Conservation (phyloP, 352 stramenopile genomes). For the Globisporangium alternatum region DNA sequence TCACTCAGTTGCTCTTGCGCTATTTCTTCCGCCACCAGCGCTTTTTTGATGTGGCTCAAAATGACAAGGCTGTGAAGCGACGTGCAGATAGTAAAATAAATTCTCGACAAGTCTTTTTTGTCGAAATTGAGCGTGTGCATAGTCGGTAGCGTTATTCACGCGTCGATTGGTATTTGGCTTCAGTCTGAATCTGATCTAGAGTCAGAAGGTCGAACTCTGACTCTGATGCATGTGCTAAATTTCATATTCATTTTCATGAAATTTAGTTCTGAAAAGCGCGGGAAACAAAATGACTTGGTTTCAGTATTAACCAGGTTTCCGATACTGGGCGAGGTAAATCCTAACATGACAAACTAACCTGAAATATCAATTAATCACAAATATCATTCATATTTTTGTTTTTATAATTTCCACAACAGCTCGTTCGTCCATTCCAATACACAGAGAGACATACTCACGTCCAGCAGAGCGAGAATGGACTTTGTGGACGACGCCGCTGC, state of each 20-base stretch:
- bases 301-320: too few species aligned
- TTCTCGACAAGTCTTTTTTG: neutral
- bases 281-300: too few species aligned
- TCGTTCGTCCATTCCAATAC: neutral
- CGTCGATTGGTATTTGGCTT: too few species aligned
- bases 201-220: too few species aligned
- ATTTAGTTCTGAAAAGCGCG: too few species aligned
- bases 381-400: too few species aligned
- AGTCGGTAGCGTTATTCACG: neutral
- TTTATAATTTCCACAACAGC: neutral
- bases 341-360: too few species aligned
- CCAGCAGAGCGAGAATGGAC: conserved; percentile 7
- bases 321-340: too few species aligned
- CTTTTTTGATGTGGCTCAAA: conserved; percentile 6
- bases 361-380: too few species aligned
- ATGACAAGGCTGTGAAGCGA: neutral
- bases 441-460: neutral
- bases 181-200: too few species aligned
- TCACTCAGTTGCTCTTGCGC: neutral
- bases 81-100: neutral
- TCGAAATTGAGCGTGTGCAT: neutral
- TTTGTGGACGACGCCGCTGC: conserved; percentile 11
- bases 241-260: too few species aligned
- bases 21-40: conserved; percentile 11
- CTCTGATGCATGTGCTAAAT: too few species aligned